Percentiles rank a stretch among this genome's conserved stretches.
phyloP scores from a whole-genome alignment of 2,329 filamentous ascomycete genomes.

The Colletotrichum sp. region DNA sequence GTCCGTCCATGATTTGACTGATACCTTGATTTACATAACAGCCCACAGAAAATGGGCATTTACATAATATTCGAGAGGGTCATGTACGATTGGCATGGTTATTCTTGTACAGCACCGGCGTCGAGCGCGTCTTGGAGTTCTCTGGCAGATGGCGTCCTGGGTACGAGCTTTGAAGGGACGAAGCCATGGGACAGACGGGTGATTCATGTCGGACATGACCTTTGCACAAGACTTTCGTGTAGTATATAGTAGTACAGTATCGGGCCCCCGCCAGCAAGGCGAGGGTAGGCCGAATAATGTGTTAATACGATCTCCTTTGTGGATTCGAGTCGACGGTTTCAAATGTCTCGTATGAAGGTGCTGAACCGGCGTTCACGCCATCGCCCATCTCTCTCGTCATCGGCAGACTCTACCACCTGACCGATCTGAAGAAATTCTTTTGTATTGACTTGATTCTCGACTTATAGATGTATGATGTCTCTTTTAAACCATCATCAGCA shows the following conservation, averaged over 20 bases:
- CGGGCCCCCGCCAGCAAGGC: neutral
- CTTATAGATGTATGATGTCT: too few relatives aligned
- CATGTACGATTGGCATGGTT: slow-evolving; percentile 1
- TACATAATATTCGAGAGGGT: neutral
- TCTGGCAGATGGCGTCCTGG: neutral
- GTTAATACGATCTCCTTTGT: slow-evolving; percentile 21
- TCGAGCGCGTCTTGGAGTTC: neutral
- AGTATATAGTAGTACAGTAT: slow-evolving; percentile 4
- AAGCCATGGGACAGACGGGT: neutral
- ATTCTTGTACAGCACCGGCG: slow-evolving; percentile 5
- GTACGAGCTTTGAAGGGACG: neutral
- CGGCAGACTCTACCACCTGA: too few relatives aligned
- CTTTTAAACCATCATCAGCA: too few relatives aligned
- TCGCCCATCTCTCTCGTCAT: too few relatives aligned
- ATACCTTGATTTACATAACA: neutral
- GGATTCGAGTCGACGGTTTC: neutral
- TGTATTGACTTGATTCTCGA: too few relatives aligned
- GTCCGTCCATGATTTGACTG: neutral
- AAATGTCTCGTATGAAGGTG: neutral
- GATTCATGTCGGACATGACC: neutral
- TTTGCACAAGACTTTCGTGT: neutral
- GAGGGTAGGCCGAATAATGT: slow-evolving; percentile 2
- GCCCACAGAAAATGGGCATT: neutral
- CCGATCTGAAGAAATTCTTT: too few relatives aligned
- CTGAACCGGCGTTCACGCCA: too few relatives aligned